Evolutionary conservation across 257 asterid species (phyloP).

Genomic region (Rubia yunnanensis): DNA sequence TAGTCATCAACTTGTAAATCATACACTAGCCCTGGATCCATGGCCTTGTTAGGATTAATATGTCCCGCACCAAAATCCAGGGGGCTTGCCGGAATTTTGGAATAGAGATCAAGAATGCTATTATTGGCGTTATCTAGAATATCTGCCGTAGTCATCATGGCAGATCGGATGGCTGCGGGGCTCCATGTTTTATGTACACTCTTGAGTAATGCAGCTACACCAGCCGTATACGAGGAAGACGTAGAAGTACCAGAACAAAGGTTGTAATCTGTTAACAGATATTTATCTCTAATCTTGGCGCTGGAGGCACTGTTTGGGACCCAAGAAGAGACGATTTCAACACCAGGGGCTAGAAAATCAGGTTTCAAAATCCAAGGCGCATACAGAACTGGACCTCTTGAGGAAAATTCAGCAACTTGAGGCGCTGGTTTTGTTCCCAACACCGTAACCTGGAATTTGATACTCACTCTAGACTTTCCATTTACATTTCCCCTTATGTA

Average conservation of each 20-base stretch:
- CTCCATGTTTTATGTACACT: slow-evolving; percentile 13
- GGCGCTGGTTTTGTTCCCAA: no score
- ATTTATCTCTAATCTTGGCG: slow-evolving; percentile 6
- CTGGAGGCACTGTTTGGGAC: slow-evolving; percentile 1
- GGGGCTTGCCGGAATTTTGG: slow-evolving; percentile 12
- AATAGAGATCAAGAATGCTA: slow-evolving; percentile 2
- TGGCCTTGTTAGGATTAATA: no score
- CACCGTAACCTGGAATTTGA: no score
- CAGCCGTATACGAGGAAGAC: slow-evolving; percentile 9
- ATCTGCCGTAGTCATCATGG: no score
- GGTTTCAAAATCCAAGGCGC: no score
- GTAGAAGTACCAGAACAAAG: slow-evolving; percentile 10
- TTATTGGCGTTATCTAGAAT: slow-evolving; percentile 5
- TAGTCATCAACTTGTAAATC: no score
- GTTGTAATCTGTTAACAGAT: slow-evolving; percentile 2
- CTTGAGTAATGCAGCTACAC: slow-evolving; percentile 12
- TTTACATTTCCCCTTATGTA: no score
- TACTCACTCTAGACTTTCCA: slow-evolving; percentile 4
- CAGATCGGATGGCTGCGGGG: slow-evolving; percentile 3
- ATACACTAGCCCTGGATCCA: no score
- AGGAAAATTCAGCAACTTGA: no score
- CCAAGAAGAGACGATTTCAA: slow-evolving; percentile 7
- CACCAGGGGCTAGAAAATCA: slow-evolving; percentile 12
- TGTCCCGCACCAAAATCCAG: slow-evolving; percentile 14
- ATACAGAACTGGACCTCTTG: slow-evolving; percentile 11